Conservation (phyloP, 2,329 filamentous ascomycete genomes). For the Lojkania enalia region DNA sequence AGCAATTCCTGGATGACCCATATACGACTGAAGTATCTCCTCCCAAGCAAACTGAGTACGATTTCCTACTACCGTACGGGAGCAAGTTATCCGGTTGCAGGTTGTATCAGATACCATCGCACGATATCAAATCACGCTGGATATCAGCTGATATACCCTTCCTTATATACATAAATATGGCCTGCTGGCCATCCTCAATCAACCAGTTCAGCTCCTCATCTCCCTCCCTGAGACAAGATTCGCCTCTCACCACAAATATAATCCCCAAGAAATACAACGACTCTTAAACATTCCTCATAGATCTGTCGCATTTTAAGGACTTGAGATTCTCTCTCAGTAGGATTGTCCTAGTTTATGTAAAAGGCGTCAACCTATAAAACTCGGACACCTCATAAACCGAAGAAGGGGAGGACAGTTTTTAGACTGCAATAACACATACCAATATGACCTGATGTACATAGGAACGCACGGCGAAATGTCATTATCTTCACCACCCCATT, state of each 20-base stretch:
- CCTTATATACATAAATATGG: too few relatives aligned
- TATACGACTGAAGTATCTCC: slow-evolving; percentile 9
- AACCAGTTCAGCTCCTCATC: too few relatives aligned
- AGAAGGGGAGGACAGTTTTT: slow-evolving; percentile 35
- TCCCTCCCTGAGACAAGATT: too few relatives aligned
- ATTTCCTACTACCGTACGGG: too few relatives aligned
- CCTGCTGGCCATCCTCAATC: too few relatives aligned
- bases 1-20: slow-evolving; percentile 19
- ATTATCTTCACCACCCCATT: slow-evolving; percentile 33
- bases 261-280: slow-evolving; percentile 20
- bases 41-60: too few relatives aligned
- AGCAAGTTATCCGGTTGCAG: too few relatives aligned
- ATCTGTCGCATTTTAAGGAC: slow-evolving; percentile 22
- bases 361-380: slow-evolving; percentile 24
- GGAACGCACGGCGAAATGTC: slow-evolving; percentile 22
- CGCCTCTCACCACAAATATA: too few relatives aligned
- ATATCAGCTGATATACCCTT: too few relatives aligned
- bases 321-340: slow-evolving; percentile 18
- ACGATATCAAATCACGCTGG: too few relatives aligned
- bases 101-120: too few relatives aligned
- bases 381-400: slow-evolving; percentile 13
- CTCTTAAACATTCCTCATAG: slow-evolving; percentile 13
- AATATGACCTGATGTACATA: slow-evolving; percentile 29
- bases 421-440: slow-evolving; percentile 33
- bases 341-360: slow-evolving; percentile 24